Conservation (phyloP, 2,329 filamentous ascomycete genomes). For the Aspergillus sp. region DNA sequence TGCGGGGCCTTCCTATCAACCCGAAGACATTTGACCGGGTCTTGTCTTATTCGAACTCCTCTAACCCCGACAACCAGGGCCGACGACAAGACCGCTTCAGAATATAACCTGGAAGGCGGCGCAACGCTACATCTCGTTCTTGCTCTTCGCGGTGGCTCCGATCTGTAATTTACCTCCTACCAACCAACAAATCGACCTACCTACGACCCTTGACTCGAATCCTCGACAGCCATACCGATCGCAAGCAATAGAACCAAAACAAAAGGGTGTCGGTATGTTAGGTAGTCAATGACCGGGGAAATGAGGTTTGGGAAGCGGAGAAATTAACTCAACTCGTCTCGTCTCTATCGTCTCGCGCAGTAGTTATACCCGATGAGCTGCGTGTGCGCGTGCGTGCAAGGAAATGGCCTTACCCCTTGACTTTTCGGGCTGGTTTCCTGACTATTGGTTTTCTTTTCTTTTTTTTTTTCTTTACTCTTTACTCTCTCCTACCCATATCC, state of each 20-base stretch:
- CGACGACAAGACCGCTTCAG: constrained; percentile 88
- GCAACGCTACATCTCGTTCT: constrained; percentile 94
- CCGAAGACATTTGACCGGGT: constrained; percentile 1
- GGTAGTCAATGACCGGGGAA: not conserved
- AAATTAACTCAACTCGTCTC: not conserved
- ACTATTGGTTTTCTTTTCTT: not conserved
- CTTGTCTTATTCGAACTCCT: not conserved
- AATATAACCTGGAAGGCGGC: constrained; percentile 88
- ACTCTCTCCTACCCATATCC: not conserved
- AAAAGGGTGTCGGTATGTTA: not conserved
- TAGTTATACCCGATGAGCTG: not conserved
- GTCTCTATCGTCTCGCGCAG: not conserved
- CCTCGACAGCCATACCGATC: not conserved
- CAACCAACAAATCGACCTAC: not conserved
- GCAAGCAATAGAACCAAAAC: not conserved
- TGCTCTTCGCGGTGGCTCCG: constrained; percentile 76
- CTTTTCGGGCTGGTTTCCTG: constrained; percentile 1
- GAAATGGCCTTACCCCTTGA: not conserved
- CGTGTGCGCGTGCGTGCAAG: not conserved
- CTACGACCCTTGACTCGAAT: not conserved
- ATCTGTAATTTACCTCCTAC: constrained; percentile 16
- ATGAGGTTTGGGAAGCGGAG: not conserved
- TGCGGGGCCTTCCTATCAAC: not conserved
- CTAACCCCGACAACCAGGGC: constrained; percentile 59
- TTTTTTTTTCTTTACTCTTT: too few relatives aligned